Conservation (phyloP, 1,284 basidiomycete species). For the Moniliella sp. region DNA sequence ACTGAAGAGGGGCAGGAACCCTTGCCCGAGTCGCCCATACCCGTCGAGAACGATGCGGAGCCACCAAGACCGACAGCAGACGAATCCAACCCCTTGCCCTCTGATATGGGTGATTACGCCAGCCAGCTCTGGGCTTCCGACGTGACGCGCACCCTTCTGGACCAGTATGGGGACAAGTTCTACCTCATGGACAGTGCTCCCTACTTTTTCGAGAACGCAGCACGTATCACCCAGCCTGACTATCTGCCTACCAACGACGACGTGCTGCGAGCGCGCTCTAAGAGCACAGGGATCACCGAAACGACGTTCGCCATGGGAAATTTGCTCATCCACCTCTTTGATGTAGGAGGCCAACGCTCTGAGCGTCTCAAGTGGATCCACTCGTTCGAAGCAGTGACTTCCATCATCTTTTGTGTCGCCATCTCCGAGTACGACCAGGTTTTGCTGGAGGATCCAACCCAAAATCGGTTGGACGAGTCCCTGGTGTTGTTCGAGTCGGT, state of each 20-base stretch:
- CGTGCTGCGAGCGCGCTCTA: slow-evolving; percentile 16
- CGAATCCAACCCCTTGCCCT: no score
- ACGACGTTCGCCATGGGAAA: slow-evolving; percentile 7
- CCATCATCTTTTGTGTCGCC: slow-evolving; percentile 16
- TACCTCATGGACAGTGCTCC: no score
- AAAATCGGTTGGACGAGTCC: slow-evolving; percentile 83
- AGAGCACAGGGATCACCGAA: slow-evolving; percentile 13
- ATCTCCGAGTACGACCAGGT: slow-evolving; percentile 11
- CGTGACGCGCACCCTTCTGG: no score
- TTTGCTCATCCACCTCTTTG: slow-evolving; percentile 11
- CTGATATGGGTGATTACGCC: no score
- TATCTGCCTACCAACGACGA: slow-evolving; percentile 11
- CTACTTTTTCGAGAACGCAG: slow-evolving; percentile 13
- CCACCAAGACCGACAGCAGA: slow-evolving; percentile 77
- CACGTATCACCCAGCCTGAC: slow-evolving; percentile 2
- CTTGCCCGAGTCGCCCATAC: slow-evolving; percentile 73
- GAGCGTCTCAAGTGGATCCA: slow-evolving; percentile 21
- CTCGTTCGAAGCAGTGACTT: slow-evolving; percentile 9
- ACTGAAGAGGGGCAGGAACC: slow-evolving; percentile 62
- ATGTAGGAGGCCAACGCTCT: slow-evolving; percentile 10
- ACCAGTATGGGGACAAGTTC: no score
- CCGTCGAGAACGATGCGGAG: slow-evolving; percentile 65
- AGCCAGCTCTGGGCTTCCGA: no score
- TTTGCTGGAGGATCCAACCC: slow-evolving; percentile 39
- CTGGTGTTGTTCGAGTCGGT: slow-evolving; percentile 73